Base-by-base conservation (phyloP, 345 rosid genomes). In the Odontarrhena argentea region DNA sequence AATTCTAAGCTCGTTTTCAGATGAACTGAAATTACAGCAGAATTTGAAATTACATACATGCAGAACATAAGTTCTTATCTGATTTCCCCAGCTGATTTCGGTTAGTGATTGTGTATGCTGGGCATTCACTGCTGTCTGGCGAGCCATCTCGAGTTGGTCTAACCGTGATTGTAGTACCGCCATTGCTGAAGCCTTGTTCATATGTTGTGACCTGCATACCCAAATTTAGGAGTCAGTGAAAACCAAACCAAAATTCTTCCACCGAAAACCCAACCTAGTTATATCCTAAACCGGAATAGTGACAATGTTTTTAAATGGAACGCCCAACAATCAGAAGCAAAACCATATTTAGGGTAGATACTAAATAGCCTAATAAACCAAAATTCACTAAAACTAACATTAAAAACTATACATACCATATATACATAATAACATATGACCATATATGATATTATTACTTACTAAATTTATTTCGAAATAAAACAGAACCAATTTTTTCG, bases 141-240 rank as follows among this genome's bases (percentile, higher is more conserved):
- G 91, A 50, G 87, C 85, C 78, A 88, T 83, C 84, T 91, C 96
- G 6, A 85, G 95, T 81, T 85, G 96, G 79, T 94, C 92, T 67
- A 94, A 51, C 70, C 95, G 86, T 65, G 96, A 88, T 73, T 94
- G 99, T 26, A 94, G 87, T 72, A 93, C 99, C 4, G 87, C 85
- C 96, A 94, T 88, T 58, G 99, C 97, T 9, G 95, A 85, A 67
- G 96, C 95, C 82, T 91, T 94, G 70, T 94, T 91, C 81, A 77
- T 80, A 77, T 91, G 97, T 26, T 94, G 97, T 22, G 95, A 94
- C 77, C 92, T 87, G 68, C 53, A 48, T 11, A 53, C 26, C 54
- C 7, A 34, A 40, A 35, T 3, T 32, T 32, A 3, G 7, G 36
- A 32, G 36, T 6, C 7, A 55, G 5, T 6, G 34, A 28, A 53